Base-by-base conservation (phyloP, 2,329 filamentous ascomycete genomes). In the Fusarium irregulare region DNA sequence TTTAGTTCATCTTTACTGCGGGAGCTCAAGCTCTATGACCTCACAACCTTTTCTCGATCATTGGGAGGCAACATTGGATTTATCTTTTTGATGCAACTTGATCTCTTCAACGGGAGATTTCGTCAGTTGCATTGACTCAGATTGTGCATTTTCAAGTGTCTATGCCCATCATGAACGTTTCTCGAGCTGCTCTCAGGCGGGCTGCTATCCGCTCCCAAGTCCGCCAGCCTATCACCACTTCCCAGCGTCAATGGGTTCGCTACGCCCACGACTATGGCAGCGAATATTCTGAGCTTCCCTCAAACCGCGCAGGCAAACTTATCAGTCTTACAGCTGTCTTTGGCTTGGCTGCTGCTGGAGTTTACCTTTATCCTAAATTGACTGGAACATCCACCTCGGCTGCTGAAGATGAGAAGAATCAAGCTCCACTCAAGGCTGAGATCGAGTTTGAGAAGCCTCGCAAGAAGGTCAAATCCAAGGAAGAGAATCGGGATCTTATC, bases 401-500 rank as follows among this genome's bases (percentile, higher is more conserved):
- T 16, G 23, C 68, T 23, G 70, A 75, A 55, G 51, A 57, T 23
- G 56, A 74, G 45, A 56, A 48, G 20, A 64, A 70, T 23, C 48
- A 71, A 41, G 48, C 53, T 20, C 49, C 60, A 4, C 59, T 68
- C 41, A 80, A 83, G 73, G 86, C 87, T 1, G 85, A 90, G 56
- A 76, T 93, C 42, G 83, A 88, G 61, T 92, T 93, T 68, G 93
- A 97, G 80, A 86, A 90, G 77, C 81, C 88, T 25, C 85, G 89
- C 58, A 84, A 82, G 67, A 84, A 85, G 66, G 83, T 85, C 25
- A 78, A 82, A 2, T 90, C 89, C 9, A 89, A 89, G 70, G 92
- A 94, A 78, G 91, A 93, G 69, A 90, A 91, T 68, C 83, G 92
- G 60, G 92, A 94, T 58, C 80, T 92, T 60, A 89, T 97, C 73